These are phyloP conservation scores for Daldinia grandis DNA, from an alignment of 495 filamentous ascomycete species.

Conservation along the genomic window DNA sequence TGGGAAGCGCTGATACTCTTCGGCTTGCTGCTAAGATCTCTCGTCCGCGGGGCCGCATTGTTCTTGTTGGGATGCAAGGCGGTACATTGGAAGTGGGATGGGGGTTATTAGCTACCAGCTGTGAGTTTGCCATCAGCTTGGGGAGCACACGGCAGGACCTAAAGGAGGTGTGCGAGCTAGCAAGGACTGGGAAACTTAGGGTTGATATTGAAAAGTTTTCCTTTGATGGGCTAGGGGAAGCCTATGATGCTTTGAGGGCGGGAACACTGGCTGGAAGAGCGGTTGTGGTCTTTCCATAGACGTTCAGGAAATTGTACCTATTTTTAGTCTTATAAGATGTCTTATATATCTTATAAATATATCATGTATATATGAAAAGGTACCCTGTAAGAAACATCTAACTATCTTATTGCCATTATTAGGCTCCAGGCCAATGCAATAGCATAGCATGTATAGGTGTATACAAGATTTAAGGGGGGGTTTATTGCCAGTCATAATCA, in stretches of 20 bases:
- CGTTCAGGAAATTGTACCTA: neutral
- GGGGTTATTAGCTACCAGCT: conserved; percentile 21
- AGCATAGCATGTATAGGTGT: too few relatives aligned
- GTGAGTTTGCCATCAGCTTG: conserved; percentile 26
- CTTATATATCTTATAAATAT: too few relatives aligned
- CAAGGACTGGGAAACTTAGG: conserved; percentile 10
- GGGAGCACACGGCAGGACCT: conserved; percentile 27
- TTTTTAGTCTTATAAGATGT: neutral
- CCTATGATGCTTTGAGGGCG: conserved; percentile 16
- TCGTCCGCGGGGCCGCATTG: conserved; percentile 18
- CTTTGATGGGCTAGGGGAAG: conserved; percentile 13
- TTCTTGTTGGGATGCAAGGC: conserved; percentile 24
- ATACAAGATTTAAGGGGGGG: neutral
- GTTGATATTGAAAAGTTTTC: conserved; percentile 21
- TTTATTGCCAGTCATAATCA: neutral
- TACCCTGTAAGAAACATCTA: too few relatives aligned
- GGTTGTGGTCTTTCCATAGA: conserved; percentile 26
- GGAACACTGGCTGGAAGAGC: conserved; percentile 17
- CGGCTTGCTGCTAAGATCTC: conserved; percentile 16
- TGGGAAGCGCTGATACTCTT: conserved; percentile 1
- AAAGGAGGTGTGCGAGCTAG: conserved; percentile 24
- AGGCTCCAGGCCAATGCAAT: too few relatives aligned
- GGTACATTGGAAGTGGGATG: conserved; percentile 24
- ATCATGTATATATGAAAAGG: neutral
- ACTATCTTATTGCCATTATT: too few relatives aligned